Base-by-base conservation (phyloP, 352 stramenopile species). In the Thalassiosira exigua region DNA sequence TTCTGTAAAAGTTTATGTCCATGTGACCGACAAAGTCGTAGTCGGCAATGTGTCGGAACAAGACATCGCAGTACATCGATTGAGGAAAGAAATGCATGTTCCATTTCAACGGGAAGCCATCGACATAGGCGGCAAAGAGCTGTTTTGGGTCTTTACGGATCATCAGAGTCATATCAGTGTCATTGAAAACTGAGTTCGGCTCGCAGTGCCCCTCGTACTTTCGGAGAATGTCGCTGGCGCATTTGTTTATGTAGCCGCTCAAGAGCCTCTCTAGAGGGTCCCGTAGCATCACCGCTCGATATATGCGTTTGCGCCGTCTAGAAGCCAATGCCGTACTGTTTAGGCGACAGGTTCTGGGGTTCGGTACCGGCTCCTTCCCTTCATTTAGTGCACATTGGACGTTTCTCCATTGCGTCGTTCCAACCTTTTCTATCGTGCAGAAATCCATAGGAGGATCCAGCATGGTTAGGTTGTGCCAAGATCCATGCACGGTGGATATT, bases 191-290 rank as follows among this genome's bases (percentile, higher is more conserved):
- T 1, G 46, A 29, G 27, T 65, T 79, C 17, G 79, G 79, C 54
- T 81, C 58, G 52, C 82, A 90, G 24, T 90, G 79, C 21, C 33
- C 50, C 17, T 77, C 41, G 5, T 26, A 17, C 21, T 30, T 29
- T 51, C 57, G 48, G 4, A 11, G 9, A 19, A 4, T 0, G 0
- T 56, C 3, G 41, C 67, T 24, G 2, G 24, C 30, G 41, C 82
- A 90, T 41, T 90, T 90, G 36, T 90, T 71, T 32, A 90, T 71
- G 67, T 76, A 90, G 0, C 59, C 84, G 21, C 33, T 72, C 11
- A 90, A 33, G 7, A 88, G 67, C 24, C 84, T 73, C 51, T 90
- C 84, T 3, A 90, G 53, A 11, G 84, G 84, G 81, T 90, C 84
- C 29, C 84, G 50, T n/a, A 87, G 24, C 58, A 90, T 85, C 11